phyloP scores from a whole-genome alignment of 1,139 yeast genomes.

The Tardiomyces blankii region DNA sequence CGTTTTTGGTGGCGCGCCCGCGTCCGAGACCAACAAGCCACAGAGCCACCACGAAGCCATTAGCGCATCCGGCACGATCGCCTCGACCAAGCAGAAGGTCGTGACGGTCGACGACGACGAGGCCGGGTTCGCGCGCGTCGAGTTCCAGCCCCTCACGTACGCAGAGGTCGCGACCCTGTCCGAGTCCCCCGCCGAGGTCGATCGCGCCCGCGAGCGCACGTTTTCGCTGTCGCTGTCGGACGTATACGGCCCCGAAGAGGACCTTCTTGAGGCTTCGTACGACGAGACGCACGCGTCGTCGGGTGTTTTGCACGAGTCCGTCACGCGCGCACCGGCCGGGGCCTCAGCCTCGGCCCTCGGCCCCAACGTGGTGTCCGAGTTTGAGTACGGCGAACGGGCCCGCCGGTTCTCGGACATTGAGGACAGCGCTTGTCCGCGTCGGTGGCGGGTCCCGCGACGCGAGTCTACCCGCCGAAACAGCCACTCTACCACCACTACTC shows the following conservation, averaged over 20 bases:
- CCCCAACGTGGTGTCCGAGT: conserved; percentile 4
- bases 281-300: not conserved
- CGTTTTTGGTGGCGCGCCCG: not conserved
- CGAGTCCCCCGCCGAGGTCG: not conserved
- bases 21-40: too few species aligned
- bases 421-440: not conserved
- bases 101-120: conserved; percentile 14
- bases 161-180: conserved; percentile 37
- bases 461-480: too few species aligned
- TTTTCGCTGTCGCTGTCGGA: not conserved
- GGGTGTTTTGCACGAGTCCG: not conserved
- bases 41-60: not conserved
- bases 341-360: not conserved
- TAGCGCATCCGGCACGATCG: not conserved
- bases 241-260: not conserved
- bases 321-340: not conserved
- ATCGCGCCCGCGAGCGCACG: not conserved
- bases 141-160: conserved; percentile 36
- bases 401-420: not conserved
- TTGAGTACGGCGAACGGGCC: conserved; percentile 2
- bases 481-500: too few species aligned
- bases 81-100: not conserved
- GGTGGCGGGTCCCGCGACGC: not conserved
- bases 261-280: not conserved
- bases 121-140: conserved; percentile 35